phyloP scores from a whole-genome alignment of 192 early-diverging fungal species.

The Helicostylum pulchrum region DNA sequence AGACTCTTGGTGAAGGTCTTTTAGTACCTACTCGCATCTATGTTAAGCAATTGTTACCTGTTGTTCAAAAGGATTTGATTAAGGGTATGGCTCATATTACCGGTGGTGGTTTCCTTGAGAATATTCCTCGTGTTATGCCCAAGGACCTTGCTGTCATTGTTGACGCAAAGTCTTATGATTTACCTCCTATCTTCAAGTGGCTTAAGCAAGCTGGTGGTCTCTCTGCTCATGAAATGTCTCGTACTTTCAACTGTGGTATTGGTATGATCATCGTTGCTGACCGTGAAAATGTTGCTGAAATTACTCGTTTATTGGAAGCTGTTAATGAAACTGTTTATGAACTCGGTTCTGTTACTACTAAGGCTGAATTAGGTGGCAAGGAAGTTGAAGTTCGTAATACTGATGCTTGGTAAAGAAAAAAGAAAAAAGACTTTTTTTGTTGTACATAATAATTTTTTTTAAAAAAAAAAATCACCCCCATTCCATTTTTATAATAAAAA shows the following conservation, averaged over 20 bases:
- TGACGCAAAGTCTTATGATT: conserved; percentile 76
- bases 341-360: conserved; percentile 63
- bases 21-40: conserved; percentile 95
- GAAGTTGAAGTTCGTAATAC: conserved; percentile 46
- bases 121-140: conserved; percentile 95
- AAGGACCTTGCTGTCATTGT: conserved; percentile 74
- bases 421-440: not conserved
- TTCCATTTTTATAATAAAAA: not conserved
- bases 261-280: conserved; percentile 94
- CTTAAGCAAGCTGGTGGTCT: conserved; percentile 81
- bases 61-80: conserved; percentile 69
- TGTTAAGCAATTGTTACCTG: conserved; percentile 86
- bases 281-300: conserved; percentile 54
- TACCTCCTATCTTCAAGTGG: conserved; percentile 96
- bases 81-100: conserved; percentile 99
- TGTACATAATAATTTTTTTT: no score
- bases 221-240: conserved; percentile 79
- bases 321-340: conserved; percentile 67
- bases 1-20: conserved; percentile 79
- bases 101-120: conserved; percentile 97
- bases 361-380: conserved; percentile 47
- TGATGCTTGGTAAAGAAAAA: conserved; percentile 32
- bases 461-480: no score
- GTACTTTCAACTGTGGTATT: conserved; percentile 99
- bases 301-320: conserved; percentile 54